These are phyloP conservation scores for Phaeolepiota aurea DNA, from an alignment of 768 basidiomycete genomes.

Conservation along the genomic window DNA sequence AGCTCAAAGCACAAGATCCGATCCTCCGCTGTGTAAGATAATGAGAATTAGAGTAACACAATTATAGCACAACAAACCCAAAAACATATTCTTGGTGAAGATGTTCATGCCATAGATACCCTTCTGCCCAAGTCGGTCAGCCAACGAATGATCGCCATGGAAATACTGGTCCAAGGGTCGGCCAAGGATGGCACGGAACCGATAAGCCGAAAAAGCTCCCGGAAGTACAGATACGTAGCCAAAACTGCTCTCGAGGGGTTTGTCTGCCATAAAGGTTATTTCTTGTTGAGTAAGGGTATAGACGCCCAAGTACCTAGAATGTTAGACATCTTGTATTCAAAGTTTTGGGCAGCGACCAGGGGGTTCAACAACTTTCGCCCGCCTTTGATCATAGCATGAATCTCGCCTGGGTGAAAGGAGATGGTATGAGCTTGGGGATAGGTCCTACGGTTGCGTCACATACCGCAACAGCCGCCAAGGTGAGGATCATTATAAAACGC, in stretches of 20 bases:
- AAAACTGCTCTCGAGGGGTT: slow-evolving; percentile 91
- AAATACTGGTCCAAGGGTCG: slow-evolving; percentile 82
- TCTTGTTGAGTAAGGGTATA: neutral
- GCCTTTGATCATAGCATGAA: slow-evolving; percentile 94
- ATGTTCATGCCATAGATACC: slow-evolving; percentile 97
- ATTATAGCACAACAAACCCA: slow-evolving; percentile 21
- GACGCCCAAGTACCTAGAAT: slow-evolving; percentile 55
- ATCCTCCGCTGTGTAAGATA: slow-evolving; percentile 58
- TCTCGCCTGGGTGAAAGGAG: slow-evolving; percentile 43
- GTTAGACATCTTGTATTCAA: slow-evolving; percentile 98
- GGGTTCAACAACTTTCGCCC: slow-evolving; percentile 90
- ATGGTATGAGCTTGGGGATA: neutral
- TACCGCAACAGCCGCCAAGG: slow-evolving; percentile 81
- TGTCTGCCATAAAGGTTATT: slow-evolving; percentile 40
- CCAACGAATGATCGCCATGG: slow-evolving; percentile 83
- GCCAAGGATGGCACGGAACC: slow-evolving; percentile 88
- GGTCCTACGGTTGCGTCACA: neutral
- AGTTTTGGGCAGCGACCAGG: slow-evolving; percentile 90
- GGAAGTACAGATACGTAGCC: slow-evolving; percentile 94
- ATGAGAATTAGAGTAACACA: slow-evolving; percentile 2
- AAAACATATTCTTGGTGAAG: slow-evolving; percentile 83
- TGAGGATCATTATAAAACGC: slow-evolving; percentile 77
- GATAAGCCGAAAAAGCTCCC: slow-evolving; percentile 95
- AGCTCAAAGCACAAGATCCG: slow-evolving; percentile 97
- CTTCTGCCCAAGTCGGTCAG: slow-evolving; percentile 86